Evolutionary conservation across 2,329 filamentous ascomycete species (phyloP).

Genomic region (Lizonia empirigonia): DNA sequence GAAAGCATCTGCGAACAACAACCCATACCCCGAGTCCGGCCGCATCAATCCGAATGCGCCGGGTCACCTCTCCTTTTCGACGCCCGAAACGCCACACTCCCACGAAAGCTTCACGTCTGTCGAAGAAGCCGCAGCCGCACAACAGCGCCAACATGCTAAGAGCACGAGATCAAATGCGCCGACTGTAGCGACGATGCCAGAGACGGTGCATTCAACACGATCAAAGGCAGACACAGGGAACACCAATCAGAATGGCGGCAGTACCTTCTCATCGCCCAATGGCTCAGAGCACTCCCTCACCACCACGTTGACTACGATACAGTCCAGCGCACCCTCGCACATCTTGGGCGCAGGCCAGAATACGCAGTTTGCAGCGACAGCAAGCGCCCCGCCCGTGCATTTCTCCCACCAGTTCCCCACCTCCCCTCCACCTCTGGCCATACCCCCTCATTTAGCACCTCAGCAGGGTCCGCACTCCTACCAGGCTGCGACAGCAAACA

Average conservation of each 20-base stretch:
- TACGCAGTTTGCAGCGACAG: constrained; percentile 44
- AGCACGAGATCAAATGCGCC: constrained; percentile 76
- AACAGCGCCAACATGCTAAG: constrained; percentile 61
- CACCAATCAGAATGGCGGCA: constrained; percentile 66
- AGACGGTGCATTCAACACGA: constrained; percentile 75
- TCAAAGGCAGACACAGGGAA: constrained; percentile 81
- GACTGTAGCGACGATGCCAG: constrained; percentile 82
- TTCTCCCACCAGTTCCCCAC: constrained; percentile 64
- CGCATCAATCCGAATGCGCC: constrained; percentile 55
- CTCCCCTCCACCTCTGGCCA: constrained; percentile 67
- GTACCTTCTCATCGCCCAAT: constrained; percentile 81
- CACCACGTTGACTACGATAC: constrained; percentile 84
- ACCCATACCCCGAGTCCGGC: constrained; percentile 88
- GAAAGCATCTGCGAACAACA: constrained; percentile 74
- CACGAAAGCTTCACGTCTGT: constrained; percentile 63
- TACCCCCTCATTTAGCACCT: constrained; percentile 71
- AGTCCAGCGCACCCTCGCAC: constrained; percentile 67
- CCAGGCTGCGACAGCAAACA: constrained; percentile 78
- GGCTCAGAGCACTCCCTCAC: constrained; percentile 81
- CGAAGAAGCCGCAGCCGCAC: constrained; percentile 55
- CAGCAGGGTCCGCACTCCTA: constrained; percentile 71
- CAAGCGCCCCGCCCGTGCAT: constrained; percentile 51
- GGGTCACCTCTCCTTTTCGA: constrained; percentile 55
- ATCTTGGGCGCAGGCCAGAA: constrained; percentile 44
- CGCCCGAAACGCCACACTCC: constrained; percentile 52